Percentiles rank a stretch among this genome's conserved stretches.
These are phyloP conservation scores for Rhodofomes roseus DNA, from an alignment of 1,284 basidiomycete genomes.

Conservation along the genomic window DNA sequence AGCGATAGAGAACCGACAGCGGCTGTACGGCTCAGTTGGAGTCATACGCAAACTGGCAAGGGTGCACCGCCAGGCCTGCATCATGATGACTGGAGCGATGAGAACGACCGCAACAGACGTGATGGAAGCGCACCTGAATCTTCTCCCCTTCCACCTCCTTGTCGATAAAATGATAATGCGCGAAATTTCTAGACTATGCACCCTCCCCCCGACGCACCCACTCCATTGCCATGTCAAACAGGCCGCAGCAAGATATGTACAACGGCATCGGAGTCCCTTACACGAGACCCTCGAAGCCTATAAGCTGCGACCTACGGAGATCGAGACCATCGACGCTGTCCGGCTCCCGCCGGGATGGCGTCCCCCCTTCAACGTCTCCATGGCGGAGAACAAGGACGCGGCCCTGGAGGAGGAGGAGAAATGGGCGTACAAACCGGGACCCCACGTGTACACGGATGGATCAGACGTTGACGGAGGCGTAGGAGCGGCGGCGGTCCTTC, in stretches of 20 bases:
- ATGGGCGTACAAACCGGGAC: neutral
- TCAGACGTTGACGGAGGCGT: slow-evolving; percentile 13
- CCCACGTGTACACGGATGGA: slow-evolving; percentile 17
- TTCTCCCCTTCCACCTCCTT: slow-evolving; percentile 27
- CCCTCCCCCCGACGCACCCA: slow-evolving; percentile 31
- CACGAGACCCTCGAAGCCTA: slow-evolving; percentile 19
- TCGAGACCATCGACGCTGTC: slow-evolving; percentile 12
- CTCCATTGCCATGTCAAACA: slow-evolving; percentile 15
- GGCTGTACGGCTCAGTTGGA: slow-evolving; percentile 12
- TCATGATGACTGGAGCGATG: slow-evolving; percentile 33
- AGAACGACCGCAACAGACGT: slow-evolving; percentile 29
- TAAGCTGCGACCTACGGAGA: neutral
- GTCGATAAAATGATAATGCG: slow-evolving; percentile 24
- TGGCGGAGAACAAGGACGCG: slow-evolving; percentile 6
- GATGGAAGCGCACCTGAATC: slow-evolving; percentile 28
- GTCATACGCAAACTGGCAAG: slow-evolving; percentile 10
- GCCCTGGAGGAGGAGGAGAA: neutral
- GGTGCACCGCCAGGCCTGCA: slow-evolving; percentile 31
- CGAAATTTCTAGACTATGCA: slow-evolving; percentile 27
- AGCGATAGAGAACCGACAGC: slow-evolving; percentile 4
- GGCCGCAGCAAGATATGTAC: slow-evolving; percentile 9
- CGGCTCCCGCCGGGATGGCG: slow-evolving; percentile 9
- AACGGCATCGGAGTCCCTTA: slow-evolving; percentile 15
- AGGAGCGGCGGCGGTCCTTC: too few species aligned
- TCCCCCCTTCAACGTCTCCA: slow-evolving; percentile 2